phyloP scores from a whole-genome alignment of 306 rosid genomes.

The Oxytropis ochrocephala region DNA sequence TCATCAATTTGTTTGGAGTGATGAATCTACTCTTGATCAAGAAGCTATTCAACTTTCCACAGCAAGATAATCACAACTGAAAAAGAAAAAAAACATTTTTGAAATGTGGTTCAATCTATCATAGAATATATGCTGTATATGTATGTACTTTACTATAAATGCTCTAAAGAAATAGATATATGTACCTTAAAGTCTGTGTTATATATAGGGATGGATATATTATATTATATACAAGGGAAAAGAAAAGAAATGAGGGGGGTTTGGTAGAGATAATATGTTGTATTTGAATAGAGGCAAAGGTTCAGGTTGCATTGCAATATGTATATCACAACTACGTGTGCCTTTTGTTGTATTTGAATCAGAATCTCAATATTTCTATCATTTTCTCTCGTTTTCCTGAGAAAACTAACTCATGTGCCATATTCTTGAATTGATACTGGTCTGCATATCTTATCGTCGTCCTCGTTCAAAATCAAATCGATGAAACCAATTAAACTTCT shows the following conservation, averaged over 20 bases:
- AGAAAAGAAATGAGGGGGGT: constrained; percentile 8
- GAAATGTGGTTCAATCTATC: constrained; percentile 5
- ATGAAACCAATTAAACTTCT: too few relatives aligned
- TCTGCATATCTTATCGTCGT: too few relatives aligned
- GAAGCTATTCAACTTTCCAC: constrained; percentile 81
- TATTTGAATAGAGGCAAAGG: constrained; percentile 3
- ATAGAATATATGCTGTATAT: not conserved
- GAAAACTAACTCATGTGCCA: too few relatives aligned
- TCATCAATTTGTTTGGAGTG: constrained; percentile 74
- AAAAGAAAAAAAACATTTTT: constrained; percentile 23
- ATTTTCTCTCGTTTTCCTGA: too few relatives aligned
- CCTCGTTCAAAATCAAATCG: too few relatives aligned
- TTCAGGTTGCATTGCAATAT: constrained; percentile 17
- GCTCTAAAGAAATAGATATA: not conserved
- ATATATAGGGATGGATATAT: not conserved
- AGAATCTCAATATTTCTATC: too few relatives aligned
- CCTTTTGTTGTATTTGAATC: not conserved
- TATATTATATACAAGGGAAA: not conserved
- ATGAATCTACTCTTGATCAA: constrained; percentile 71
- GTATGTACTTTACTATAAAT: not conserved
- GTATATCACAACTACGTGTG: not conserved
- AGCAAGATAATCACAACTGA: constrained; percentile 43
- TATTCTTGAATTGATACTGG: too few relatives aligned
- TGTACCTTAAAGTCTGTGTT: not conserved
- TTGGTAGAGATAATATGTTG: constrained; percentile 3